Percentiles rank a stretch among this genome's conserved stretches.
Evolutionary conservation across 2,329 filamentous ascomycete species (phyloP).

Genomic region (Apiospora sp.): DNA sequence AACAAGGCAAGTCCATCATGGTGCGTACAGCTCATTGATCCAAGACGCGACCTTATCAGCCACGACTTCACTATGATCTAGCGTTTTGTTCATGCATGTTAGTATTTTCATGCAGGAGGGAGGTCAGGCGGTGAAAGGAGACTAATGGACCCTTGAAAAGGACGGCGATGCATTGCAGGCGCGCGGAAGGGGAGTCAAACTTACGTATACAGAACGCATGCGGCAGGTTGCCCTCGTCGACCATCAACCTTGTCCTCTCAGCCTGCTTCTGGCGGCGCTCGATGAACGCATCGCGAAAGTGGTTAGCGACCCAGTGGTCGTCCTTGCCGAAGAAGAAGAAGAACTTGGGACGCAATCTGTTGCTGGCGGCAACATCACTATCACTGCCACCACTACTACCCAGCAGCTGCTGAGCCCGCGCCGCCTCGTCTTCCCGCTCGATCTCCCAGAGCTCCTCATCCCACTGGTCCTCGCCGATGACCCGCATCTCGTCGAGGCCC

Average conservation of each 20-base stretch:
- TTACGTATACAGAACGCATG: constrained; percentile 69
- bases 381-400: background rate
- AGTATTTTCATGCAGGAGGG: background rate
- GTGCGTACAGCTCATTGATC: constrained; percentile 59
- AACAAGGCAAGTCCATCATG: background rate
- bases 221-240: constrained; percentile 64
- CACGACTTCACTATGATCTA: constrained; percentile 57
- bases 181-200: constrained; percentile 33
- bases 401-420: constrained; percentile 11
- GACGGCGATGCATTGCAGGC: background rate
- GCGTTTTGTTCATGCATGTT: background rate
- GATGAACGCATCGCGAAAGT: constrained; percentile 65
- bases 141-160: background rate
- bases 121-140: background rate
- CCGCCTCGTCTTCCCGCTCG: constrained; percentile 39
- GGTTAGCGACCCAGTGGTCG: constrained; percentile 69
- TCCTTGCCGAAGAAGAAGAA: constrained; percentile 66
- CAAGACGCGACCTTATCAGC: constrained; percentile 57
- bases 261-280: constrained; percentile 43
- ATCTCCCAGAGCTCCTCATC: constrained; percentile 66
- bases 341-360: constrained; percentile 53
- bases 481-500: constrained; percentile 66
- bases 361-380: constrained; percentile 19
- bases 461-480: constrained; percentile 67
- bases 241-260: constrained; percentile 55